Conservation (phyloP, 306 rosid genomes). For the Betula pendula region DNA sequence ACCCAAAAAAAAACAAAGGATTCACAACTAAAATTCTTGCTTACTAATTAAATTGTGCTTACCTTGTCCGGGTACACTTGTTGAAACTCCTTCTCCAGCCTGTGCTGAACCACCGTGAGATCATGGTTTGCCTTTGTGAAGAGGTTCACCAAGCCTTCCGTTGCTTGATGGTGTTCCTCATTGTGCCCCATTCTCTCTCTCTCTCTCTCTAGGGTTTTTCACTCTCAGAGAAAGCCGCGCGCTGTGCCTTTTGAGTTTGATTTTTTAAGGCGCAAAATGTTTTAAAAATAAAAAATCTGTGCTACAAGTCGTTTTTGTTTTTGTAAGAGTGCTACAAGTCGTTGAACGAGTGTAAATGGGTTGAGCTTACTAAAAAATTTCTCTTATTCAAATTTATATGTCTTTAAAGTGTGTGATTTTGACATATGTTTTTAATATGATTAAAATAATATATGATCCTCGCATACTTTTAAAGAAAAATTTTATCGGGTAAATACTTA, state of each 20-base stretch:
- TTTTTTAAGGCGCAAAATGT: slow-evolving; percentile 1
- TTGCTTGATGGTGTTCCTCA: slow-evolving; percentile 58
- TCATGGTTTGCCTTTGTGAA: slow-evolving; percentile 80
- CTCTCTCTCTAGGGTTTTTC: slow-evolving; percentile 17
- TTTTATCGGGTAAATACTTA: too few relatives aligned
- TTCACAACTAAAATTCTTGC: too few relatives aligned
- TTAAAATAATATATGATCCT: too few relatives aligned
- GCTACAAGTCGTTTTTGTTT: too few relatives aligned
- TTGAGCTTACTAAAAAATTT: too few relatives aligned
- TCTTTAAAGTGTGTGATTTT: too few relatives aligned
- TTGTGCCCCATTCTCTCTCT: slow-evolving; percentile 45
- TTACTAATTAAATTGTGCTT: background rate
- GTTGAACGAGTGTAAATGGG: too few relatives aligned
- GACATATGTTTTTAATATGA: too few relatives aligned
- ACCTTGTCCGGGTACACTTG: slow-evolving; percentile 76
- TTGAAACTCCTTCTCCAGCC: slow-evolving; percentile 82
- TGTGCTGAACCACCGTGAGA: slow-evolving; percentile 53
- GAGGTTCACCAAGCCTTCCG: slow-evolving; percentile 65
- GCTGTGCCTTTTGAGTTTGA: background rate
- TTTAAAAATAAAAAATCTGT: background rate
- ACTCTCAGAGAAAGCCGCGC: slow-evolving; percentile 9
- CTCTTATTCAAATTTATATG: too few relatives aligned
- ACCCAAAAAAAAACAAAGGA: too few relatives aligned
- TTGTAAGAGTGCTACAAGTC: too few relatives aligned
- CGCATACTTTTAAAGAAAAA: too few relatives aligned